Evolutionary conservation across 345 rosid species (phyloP), one percentile per base, ranked within the genome.

Genomic region (Balakata baccata): DNA sequence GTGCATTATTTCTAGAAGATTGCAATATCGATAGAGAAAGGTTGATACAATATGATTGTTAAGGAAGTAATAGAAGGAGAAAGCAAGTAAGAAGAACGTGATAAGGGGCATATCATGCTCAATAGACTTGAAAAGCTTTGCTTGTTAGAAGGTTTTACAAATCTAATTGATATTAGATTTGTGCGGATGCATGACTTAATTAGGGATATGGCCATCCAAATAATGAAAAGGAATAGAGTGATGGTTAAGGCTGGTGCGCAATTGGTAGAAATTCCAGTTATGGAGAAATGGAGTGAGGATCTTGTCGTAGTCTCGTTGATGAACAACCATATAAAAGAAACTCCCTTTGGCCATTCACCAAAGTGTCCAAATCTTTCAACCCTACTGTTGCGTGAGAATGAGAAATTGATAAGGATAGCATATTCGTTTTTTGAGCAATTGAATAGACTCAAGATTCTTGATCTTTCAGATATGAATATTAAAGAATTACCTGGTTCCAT

Each of bases 141-240:
- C 11, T 60, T 79, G 59, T 47, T 84, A 20, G 79, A 81, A 52
- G 13, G 0, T 65, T 29, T 13, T 7, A 0, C 5, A 6, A 0
- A 7, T 22, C n/a, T n/a, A n/a, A n/a, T 0, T n/a, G 2, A 29
- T 29, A 1, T 1, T 1, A 29, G 34, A 39, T 71, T 8, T 46
- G 53, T 68, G 69, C 77, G 50, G 65, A 77, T 79, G 76, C 79
- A 71, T 64, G 77, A 68, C 2, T 7, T 77, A 18, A 34, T 59
- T 4, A 74, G 77, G 68, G 83, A 79, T 20, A 69, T 85, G 83
- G 80, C 86, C 17, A 0, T 66, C 13, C 39, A 66, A 43, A 41
- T 52, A 3, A 45, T 45, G 39, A 54, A 22, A 25, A 34, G 5
- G 17, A 18, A 17, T 1, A 10, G 11, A 5, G 29, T 5, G 5